Percentiles rank a stretch among this genome's conserved stretches.
These are phyloP conservation scores for Pythium myriotylum DNA, from an alignment of 352 stramenopile species.

Conservation along the genomic window DNA sequence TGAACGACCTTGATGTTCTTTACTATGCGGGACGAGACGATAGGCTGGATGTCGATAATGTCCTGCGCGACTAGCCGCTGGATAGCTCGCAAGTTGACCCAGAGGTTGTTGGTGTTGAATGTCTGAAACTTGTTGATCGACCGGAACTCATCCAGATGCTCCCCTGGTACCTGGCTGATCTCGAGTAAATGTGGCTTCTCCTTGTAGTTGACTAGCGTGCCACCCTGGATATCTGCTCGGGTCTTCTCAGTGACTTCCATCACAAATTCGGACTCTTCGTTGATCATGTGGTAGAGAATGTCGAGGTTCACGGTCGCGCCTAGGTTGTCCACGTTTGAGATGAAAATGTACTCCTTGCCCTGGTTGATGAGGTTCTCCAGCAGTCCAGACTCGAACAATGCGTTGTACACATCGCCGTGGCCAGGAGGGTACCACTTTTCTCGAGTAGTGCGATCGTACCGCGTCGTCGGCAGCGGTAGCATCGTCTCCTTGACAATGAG, in stretches of 20 bases:
- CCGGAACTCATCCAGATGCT: constrained; percentile 95
- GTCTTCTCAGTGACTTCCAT: constrained; percentile 98
- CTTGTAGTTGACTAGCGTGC: constrained; percentile 90
- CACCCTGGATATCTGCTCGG: constrained; percentile 90
- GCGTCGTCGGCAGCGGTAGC: constrained; percentile 84
- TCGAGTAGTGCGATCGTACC: constrained; percentile 78
- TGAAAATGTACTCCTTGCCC: constrained; percentile 99
- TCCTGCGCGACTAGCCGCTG: constrained; percentile 95
- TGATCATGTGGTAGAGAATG: constrained; percentile 99
- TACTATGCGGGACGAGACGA: constrained; percentile 93
- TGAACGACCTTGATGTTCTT: constrained; percentile 95
- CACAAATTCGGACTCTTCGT: constrained; percentile 96
- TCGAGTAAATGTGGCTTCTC: constrained; percentile 96
- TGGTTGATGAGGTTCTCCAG: constrained; percentile 95
- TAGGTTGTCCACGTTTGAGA: constrained; percentile 99
- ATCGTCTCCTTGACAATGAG: constrained; percentile 91
- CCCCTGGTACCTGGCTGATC: constrained; percentile 95
- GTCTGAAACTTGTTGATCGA: constrained; percentile 96
- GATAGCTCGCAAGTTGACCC: constrained; percentile 97
- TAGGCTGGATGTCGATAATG: constrained; percentile 97
- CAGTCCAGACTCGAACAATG: constrained; percentile 96
- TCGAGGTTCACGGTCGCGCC: constrained; percentile 97
- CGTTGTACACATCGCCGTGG: constrained; percentile 99
- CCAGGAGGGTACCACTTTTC: constrained; percentile 96
- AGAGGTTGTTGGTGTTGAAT: constrained; percentile 99